These are phyloP conservation scores for Adenanthera pavonina DNA, from an alignment of 306 rosid species.

Conservation along the genomic window DNA sequence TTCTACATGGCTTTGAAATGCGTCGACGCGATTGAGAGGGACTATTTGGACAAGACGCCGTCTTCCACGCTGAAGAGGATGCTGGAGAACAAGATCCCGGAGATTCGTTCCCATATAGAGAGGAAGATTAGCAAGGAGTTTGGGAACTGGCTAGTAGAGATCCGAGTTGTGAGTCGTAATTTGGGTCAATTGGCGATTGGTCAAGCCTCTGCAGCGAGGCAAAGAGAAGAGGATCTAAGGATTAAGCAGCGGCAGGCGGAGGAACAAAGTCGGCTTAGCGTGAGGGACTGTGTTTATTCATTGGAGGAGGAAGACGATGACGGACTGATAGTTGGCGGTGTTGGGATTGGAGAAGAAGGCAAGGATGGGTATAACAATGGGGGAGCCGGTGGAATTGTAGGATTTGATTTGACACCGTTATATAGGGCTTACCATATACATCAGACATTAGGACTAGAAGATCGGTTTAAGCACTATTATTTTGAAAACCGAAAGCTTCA, in stretches of 20 bases:
- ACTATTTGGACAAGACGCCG: conserved; percentile 64
- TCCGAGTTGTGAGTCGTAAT: conserved; percentile 90
- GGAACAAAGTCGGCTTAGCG: conserved; percentile 97
- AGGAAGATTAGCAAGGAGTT: conserved; percentile 89
- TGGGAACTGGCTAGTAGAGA: conserved; percentile 97
- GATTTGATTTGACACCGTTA: conserved; percentile 92
- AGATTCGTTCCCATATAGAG: conserved; percentile 86
- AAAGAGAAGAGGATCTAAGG: conserved; percentile 95
- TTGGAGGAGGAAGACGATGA: conserved; percentile 92
- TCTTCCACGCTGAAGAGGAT: conserved; percentile 80
- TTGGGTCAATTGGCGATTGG: conserved; percentile 94
- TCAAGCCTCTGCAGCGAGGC: conserved; percentile 94
- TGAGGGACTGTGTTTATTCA: conserved; percentile 88
- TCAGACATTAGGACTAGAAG: conserved; percentile 92
- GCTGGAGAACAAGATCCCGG: conserved; percentile 97
- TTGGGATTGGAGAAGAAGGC: conserved; percentile 52
- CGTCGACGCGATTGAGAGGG: conserved; percentile 76
- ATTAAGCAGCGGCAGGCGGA: conserved; percentile 99
- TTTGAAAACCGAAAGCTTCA: conserved; percentile 95
- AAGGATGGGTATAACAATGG: conserved; percentile 56
- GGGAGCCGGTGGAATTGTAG: conserved; percentile 60
- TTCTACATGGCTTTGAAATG: conserved; percentile 95
- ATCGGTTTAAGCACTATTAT: conserved; percentile 88
- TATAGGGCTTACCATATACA: conserved; percentile 85
- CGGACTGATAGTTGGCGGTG: conserved; percentile 49